phyloP scores from a whole-genome alignment of 148 eudicot species.

The Diospyros lotus region DNA sequence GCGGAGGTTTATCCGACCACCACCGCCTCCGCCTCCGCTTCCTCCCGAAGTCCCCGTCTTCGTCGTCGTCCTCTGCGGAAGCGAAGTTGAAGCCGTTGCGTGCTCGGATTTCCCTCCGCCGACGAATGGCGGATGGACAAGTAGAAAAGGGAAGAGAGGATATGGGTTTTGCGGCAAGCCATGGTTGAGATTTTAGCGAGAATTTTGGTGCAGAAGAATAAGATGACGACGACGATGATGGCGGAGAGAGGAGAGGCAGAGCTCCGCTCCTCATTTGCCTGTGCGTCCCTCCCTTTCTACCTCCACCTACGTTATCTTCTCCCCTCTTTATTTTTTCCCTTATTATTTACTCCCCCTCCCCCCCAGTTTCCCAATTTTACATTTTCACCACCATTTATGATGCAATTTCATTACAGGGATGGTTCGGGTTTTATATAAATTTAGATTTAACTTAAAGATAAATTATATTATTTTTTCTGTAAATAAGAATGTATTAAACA shows the following conservation, averaged over 20 bases:
- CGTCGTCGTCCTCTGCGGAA: background rate
- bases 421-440: too few species aligned
- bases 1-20: slow-evolving; percentile 20
- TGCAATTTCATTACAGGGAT: too few species aligned
- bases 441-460: too few species aligned
- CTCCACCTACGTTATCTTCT: too few species aligned
- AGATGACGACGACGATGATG: background rate
- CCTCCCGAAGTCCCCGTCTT: background rate
- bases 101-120: slow-evolving; percentile 27
- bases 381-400: too few species aligned
- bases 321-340: too few species aligned
- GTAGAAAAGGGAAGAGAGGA: background rate
- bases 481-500: too few species aligned
- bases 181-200: slow-evolving; percentile 1
- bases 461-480: too few species aligned
- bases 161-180: background rate
- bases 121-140: background rate
- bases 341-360: too few species aligned
- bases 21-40: slow-evolving; percentile 17
- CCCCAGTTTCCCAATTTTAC: too few species aligned
- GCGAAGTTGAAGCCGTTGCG: slow-evolving; percentile 7
- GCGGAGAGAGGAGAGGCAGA: background rate
- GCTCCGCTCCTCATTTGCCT: too few species aligned
- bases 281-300: too few species aligned
- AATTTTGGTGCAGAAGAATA: background rate